Conservation (phyloP, 2,329 filamentous ascomycete genomes). For the Zymoseptoria tritici region DNA sequence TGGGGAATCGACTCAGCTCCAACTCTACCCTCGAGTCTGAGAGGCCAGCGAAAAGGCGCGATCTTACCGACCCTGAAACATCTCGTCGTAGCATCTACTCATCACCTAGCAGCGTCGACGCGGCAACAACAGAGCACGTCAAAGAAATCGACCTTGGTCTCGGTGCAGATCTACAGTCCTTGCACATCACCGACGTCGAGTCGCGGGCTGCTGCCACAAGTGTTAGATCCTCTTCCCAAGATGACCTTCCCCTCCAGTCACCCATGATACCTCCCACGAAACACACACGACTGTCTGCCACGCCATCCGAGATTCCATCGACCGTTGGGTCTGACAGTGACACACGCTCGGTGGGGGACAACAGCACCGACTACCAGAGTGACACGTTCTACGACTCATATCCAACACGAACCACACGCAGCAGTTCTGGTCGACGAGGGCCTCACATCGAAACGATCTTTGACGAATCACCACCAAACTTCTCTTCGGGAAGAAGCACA, state of each 20-base stretch:
- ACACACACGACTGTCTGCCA: constrained; percentile 44
- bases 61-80: constrained; percentile 24
- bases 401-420: constrained; percentile 61
- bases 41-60: constrained; percentile 32
- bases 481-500: constrained; percentile 28
- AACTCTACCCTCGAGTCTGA: constrained; percentile 30
- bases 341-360: constrained; percentile 61
- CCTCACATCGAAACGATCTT: constrained; percentile 71
- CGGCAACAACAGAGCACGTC: constrained; percentile 4
- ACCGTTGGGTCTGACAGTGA: constrained; percentile 61
- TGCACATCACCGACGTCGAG: constrained; percentile 12
- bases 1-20: constrained; percentile 33
- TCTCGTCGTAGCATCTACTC: constrained; percentile 23
- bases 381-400: constrained; percentile 72
- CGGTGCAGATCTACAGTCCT: constrained; percentile 10
- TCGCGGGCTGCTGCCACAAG: constrained; percentile 7
- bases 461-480: constrained; percentile 56
- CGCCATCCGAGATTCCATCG: constrained; percentile 54
- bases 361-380: constrained; percentile 71
- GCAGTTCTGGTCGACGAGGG: constrained; percentile 59
- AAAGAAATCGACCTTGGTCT: constrained; percentile 22
- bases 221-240: constrained; percentile 9
- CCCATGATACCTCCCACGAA: constrained; percentile 7
- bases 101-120: constrained; percentile 15
- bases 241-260: constrained; percentile 15